Conservation (phyloP, 257 asterid genomes). For the Misopates orontium region DNA sequence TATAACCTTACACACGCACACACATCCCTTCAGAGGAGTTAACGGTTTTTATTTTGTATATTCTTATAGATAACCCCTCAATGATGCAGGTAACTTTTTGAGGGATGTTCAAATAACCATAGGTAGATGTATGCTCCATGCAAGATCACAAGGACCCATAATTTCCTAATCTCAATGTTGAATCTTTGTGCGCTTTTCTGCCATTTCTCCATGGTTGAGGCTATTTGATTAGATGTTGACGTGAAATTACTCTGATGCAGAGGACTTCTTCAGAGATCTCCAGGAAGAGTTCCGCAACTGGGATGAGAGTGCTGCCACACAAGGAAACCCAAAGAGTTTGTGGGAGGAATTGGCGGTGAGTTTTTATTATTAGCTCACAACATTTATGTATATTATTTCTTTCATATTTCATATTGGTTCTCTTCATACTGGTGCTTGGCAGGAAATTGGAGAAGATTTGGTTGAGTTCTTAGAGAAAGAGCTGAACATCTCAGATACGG, state of each 20-base stretch:
- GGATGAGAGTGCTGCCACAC: constrained; percentile 69
- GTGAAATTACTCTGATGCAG: constrained; percentile 42
- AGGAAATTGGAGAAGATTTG: constrained; percentile 96
- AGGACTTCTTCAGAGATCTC: constrained; percentile 88
- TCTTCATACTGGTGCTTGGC: neutral
- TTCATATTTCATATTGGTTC: neutral
- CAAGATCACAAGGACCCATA: constrained; percentile 30
- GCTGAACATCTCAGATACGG: constrained; percentile 61
- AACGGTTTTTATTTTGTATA: constrained; percentile 21
- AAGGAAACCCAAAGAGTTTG: constrained; percentile 84
- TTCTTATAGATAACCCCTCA: constrained; percentile 59
- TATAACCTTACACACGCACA: constrained; percentile 17
- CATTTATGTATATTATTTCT: constrained; percentile 15
- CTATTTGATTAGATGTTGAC: constrained; percentile 30
- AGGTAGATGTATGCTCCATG: constrained; percentile 69
- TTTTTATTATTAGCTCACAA: constrained; percentile 12
- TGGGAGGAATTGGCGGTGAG: constrained; percentile 94
- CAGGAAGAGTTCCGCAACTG: constrained; percentile 89
- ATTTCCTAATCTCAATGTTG: constrained; percentile 32
- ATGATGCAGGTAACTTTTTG: constrained; percentile 88
- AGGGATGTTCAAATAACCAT: constrained; percentile 86
- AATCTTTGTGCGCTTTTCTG: constrained; percentile 20
- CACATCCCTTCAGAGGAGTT: constrained; percentile 18
- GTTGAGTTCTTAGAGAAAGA: constrained; percentile 94
- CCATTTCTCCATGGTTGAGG: constrained; percentile 11